A percentile compares a stretch with the other conserved stretches of the same genome.
Evolutionary conservation across 495 filamentous ascomycete species (phyloP).

Genomic region (Cercophora newfieldiana): DNA sequence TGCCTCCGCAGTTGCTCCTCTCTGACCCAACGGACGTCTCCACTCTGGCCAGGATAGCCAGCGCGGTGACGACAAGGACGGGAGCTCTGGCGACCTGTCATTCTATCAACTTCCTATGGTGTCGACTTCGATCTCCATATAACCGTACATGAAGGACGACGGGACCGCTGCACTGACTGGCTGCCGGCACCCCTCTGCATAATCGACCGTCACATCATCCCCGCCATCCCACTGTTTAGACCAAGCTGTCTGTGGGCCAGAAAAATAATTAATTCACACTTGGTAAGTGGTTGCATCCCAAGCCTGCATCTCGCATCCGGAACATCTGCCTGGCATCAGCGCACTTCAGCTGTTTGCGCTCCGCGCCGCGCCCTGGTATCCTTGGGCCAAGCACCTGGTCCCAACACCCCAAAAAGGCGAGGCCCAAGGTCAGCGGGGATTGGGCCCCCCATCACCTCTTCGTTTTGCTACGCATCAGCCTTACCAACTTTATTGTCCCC

Average conservation of each 20-base stretch:
- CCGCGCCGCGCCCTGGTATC: slow-evolving; percentile 8
- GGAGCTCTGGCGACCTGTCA: not conserved
- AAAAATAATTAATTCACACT: slow-evolving; percentile 17
- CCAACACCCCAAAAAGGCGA: not conserved
- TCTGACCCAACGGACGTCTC: not conserved
- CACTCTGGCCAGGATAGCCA: not conserved
- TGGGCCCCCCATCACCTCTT: slow-evolving; percentile 13
- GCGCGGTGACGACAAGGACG: not conserved
- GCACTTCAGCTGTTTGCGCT: slow-evolving; percentile 13
- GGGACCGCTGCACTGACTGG: slow-evolving; percentile 21
- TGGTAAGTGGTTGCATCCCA: slow-evolving; percentile 33
- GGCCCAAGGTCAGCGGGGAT: slow-evolving; percentile 15
- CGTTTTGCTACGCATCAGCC: slow-evolving; percentile 32
- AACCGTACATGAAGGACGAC: slow-evolving; percentile 20
- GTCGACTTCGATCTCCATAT: not conserved
- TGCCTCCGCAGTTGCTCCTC: not conserved
- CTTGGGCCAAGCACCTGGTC: slow-evolving; percentile 10
- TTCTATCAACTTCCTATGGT: not conserved
- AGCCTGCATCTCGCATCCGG: slow-evolving; percentile 5
- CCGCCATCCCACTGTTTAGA: slow-evolving; percentile 14
- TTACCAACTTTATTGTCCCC: slow-evolving; percentile 30
- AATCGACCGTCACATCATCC: slow-evolving; percentile 21
- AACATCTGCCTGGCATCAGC: slow-evolving; percentile 14
- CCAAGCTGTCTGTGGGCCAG: slow-evolving; percentile 10
- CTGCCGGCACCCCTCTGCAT: slow-evolving; percentile 21